Evolutionary conservation across 2,329 filamentous ascomycete genomes (phyloP), one percentile per base, ranked within the genome.

Genomic region (Drechslerella dactyloides): DNA sequence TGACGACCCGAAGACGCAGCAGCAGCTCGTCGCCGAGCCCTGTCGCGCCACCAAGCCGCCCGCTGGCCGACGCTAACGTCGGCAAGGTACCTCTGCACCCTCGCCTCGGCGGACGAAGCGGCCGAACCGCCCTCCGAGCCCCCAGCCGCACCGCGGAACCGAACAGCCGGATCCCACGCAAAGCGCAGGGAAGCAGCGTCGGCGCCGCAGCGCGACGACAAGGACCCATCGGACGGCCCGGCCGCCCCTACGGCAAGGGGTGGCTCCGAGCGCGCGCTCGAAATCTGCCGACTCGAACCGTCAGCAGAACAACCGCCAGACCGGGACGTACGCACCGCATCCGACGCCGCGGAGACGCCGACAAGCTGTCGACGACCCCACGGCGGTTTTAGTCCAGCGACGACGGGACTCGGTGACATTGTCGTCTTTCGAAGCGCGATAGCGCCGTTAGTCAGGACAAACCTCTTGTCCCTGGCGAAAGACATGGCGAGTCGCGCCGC

Each of bases 381-480:
- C n/a, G n/a, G n/a, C n/a, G n/a, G n/a, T n/a, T n/a, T n/a, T n/a
- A n/a, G n/a, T n/a, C n/a, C n/a, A n/a, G n/a, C n/a, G n/a, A n/a
- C n/a, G n/a, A n/a, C n/a, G n/a, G n/a, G n/a, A n/a, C 54, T 57
- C 19, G 17, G 19, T 44, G 33, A 21, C 3, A 8, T 24, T 40
- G 54, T 11, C 35, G n/a, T 33, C 54, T 57, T 57, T 23, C 54
- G 33, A 15, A 57, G 54, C 17, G 54, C 44, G 13, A 57, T 40
- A 35, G 44, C 54, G n/a, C 54, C 54, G 15, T 57, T 37, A 44
- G 37, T 37, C 33, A 57, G 54, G 35, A 57, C 35, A 37, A 57
- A 57, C 21, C 37, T 57, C 54, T 57, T 57, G 54, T 57, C 35
- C 33, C 35, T 37, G 54, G 54, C 54, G 54, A 57, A 57, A 37